Percentiles rank a stretch among this genome's conserved stretches.
Evolutionary conservation across 2,329 filamentous ascomycete genomes (phyloP).

Genomic region (Rutstroemia sp.): DNA sequence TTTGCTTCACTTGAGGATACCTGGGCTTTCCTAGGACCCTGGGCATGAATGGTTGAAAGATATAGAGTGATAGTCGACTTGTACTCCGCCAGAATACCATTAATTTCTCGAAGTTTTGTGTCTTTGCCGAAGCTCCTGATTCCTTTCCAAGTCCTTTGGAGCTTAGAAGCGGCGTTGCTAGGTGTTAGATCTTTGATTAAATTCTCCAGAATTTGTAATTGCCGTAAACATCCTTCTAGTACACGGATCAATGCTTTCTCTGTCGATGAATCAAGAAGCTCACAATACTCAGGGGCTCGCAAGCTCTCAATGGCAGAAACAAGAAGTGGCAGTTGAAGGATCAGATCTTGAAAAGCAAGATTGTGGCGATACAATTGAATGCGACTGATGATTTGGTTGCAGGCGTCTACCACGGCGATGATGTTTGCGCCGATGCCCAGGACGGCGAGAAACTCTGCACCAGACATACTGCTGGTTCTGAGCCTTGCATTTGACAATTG

Average conservation of each 20-base stretch:
- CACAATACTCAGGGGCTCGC: not conserved
- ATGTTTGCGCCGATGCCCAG: conserved; percentile 2
- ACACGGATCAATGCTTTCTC: conserved; percentile 5
- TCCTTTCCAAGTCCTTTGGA: conserved; percentile 5
- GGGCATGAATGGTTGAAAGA: not conserved
- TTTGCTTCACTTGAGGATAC: not conserved
- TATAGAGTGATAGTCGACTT: conserved; percentile 2
- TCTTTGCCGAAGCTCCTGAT: conserved; percentile 6
- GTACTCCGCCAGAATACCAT: conserved; percentile 1
- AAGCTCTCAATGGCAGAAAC: not conserved
- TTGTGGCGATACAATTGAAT: conserved; percentile 2
- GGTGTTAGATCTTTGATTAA: conserved; percentile 6
- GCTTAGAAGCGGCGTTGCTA: conserved; percentile 2
- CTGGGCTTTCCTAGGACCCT: not conserved
- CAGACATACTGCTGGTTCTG: not conserved
- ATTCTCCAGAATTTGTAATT: not conserved
- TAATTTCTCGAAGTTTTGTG: conserved; percentile 1
- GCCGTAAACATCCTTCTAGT: conserved; percentile 1
- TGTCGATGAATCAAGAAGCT: not conserved
- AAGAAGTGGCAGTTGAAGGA: not conserved
- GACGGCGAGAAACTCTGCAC: not conserved
- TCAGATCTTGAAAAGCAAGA: not conserved
- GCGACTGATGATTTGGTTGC: not conserved
- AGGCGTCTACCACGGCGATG: conserved; percentile 4
- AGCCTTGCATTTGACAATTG: not conserved